Evolutionary conservation across 345 rosid species (phyloP), one percentile per base, ranked within the genome.

Genomic region (Excoecaria cochinchinensis): DNA sequence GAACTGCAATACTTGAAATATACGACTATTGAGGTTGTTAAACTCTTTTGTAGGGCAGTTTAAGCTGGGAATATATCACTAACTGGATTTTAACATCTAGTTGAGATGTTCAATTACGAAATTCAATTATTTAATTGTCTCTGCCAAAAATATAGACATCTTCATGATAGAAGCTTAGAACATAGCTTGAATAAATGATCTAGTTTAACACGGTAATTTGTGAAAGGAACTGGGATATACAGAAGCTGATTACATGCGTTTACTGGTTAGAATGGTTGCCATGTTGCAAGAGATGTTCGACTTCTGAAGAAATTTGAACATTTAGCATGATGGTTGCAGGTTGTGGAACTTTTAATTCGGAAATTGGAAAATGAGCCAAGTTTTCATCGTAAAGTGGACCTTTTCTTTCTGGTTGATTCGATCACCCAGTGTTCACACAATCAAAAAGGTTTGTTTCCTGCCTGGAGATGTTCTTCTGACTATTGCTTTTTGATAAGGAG

Each of bases 391-490:
- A 93, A 87, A 83, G 93, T 95, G 84, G 93, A 95, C 84, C 76
- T 95, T 70, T 93, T 95, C 84, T 93, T 95, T 84, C 97, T 93
- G 22, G 95, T 95, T 73, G 98, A 95, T 83, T 95, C 99, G 42
- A 95, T 95, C 81, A 91, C 91, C 66, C 99, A 93, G 67, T 87
- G 97, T 81, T 95, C 99, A 16, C 91, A 90, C 76, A 93, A 78
- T 82, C 99, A 95, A 79, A 93, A 91, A 89, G 98, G 98, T 84
- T 24, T 59, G 7, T 51, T 46, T 58, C 60, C 42, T 50, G 17
- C 42, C 31, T 39, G 17, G 7, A 39, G 55, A 40, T 42, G 6
- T 58, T 44, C 12, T 44, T 67, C 15, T 50, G 62, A 31, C 42
- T 42, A 36, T 53, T 36, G 19, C 21, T n/a, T 69, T 36, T 19